Evolutionary conservation across 306 rosid species (phyloP), one percentile per base, ranked within the genome.

Genomic region (Abrus pulchellus): DNA sequence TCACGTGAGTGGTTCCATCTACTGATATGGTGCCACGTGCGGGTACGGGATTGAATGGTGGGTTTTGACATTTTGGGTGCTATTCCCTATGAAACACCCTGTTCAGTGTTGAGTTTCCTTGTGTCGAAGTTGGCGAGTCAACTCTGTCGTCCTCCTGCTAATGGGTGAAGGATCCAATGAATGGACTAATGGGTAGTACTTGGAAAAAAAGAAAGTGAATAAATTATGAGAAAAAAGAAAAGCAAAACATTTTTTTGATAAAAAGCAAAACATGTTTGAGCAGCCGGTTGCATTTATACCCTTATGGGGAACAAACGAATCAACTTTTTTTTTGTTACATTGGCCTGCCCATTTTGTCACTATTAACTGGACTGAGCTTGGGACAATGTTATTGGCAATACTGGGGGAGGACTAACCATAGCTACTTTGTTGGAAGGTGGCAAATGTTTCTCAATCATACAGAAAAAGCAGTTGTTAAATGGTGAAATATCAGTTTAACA

Each of bases 341-440:
- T 49, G 84, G 63, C 82, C 65, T 32, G 79, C 65, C 57, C 55
- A 20, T 75, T 72, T 83, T 82, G 87, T 83, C 88, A 27, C n/a
- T 55, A 45, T 78, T 82, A 60, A 43, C 63, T 60, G 75, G n/a
- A 82, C 77, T 47, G 27, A 43, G 55, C 0, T 43, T 41, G 77
- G 59, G 72, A 59, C 50, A 67, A 38, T 66, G 80, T 27, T 55
- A 33, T 64, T 73, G 59, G 59, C 30, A 48, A 61, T 28, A 36
- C 65, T n/a, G 60, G 67, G 57, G 2, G 1, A 13, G 62, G 50
- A 13, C 33, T 29, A 72, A 34, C 38, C 34, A 59, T 30, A 29
- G 2, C 10, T 20, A 48, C 45, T 9, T 59, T 38, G 59, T 68
- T 52, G 63, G 56, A 49, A 81, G 77, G 62, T 77, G 77, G 63